Conservation (phyloP, 495 filamentous ascomycete species). For the Rusavskia elegans region DNA sequence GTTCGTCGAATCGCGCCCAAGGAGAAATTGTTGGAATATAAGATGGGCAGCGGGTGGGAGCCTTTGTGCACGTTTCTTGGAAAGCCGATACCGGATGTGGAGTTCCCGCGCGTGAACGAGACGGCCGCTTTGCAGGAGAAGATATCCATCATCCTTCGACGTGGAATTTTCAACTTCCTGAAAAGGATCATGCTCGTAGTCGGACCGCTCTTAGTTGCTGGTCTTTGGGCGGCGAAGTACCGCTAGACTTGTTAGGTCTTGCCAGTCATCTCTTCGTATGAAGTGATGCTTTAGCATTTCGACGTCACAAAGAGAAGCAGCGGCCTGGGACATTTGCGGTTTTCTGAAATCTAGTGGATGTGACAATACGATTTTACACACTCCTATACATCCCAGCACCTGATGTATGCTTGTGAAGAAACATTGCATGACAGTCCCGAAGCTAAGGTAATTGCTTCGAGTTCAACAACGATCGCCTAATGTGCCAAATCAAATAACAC, state of each 20-base stretch:
- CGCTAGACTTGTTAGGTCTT: no score
- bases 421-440: not conserved
- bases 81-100: slow-evolving; percentile 23
- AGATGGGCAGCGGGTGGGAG: slow-evolving; percentile 32
- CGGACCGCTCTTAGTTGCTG: not conserved
- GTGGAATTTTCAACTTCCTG: not conserved
- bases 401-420: not conserved
- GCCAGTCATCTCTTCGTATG: no score
- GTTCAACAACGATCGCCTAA: no score
- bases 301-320: no score
- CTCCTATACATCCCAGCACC: not conserved
- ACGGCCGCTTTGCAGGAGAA: slow-evolving; percentile 4
- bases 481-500: no score
- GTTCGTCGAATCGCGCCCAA: slow-evolving; percentile 25
- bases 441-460: no score
- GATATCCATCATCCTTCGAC: not conserved
- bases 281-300: no score
- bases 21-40: slow-evolving; percentile 28
- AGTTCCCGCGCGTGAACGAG: slow-evolving; percentile 27
- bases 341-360: not conserved
- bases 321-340: not conserved
- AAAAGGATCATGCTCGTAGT: not conserved
- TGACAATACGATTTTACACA: not conserved
- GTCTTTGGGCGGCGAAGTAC: no score
- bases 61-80: slow-evolving; percentile 32